These are phyloP conservation scores for Juglanconis sp. DNA, from an alignment of 2,329 filamentous ascomycete genomes.

Conservation along the genomic window DNA sequence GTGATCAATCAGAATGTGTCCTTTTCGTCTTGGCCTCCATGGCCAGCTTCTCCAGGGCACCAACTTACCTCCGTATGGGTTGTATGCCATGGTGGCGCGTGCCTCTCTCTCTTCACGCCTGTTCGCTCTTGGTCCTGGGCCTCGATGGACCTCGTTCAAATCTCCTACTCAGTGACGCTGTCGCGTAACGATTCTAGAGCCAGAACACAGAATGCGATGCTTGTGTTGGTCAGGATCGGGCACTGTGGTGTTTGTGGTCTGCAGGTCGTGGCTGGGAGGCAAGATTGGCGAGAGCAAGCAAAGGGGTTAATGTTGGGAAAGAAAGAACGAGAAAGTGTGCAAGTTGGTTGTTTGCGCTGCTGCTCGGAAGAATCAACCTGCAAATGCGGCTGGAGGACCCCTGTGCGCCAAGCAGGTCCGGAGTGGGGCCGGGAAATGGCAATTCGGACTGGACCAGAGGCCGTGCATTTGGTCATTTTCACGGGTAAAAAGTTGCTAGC, in stretches of 20 bases:
- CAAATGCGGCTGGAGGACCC: not conserved
- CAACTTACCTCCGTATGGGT: slow-evolving; percentile 56
- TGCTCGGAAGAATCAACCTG: not conserved
- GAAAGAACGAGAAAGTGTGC: not conserved
- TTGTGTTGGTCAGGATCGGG: not conserved
- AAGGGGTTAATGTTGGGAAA: not conserved
- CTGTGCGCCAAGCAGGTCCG: not conserved
- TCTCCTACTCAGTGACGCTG: not conserved
- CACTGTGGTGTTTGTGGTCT: not conserved
- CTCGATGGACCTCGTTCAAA: slow-evolving; percentile 1
- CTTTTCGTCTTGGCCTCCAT: not conserved
- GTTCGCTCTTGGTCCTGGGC: not conserved
- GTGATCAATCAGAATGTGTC: not conserved
- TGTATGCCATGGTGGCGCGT: slow-evolving; percentile 49
- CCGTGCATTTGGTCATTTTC: not conserved
- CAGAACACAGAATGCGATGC: not conserved
- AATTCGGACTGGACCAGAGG: no score
- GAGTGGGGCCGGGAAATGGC: no score
- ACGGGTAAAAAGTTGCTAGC: slow-evolving; percentile 2
- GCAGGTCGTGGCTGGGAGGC: not conserved
- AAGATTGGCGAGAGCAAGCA: not conserved
- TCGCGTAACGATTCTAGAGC: not conserved
- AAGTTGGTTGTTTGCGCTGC: not conserved
- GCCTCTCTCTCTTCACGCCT: not conserved
- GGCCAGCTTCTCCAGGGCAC: not conserved